Evolutionary conservation across 768 basidiomycete genomes (phyloP).

Genomic region (Clitopilus passeckerianus): DNA sequence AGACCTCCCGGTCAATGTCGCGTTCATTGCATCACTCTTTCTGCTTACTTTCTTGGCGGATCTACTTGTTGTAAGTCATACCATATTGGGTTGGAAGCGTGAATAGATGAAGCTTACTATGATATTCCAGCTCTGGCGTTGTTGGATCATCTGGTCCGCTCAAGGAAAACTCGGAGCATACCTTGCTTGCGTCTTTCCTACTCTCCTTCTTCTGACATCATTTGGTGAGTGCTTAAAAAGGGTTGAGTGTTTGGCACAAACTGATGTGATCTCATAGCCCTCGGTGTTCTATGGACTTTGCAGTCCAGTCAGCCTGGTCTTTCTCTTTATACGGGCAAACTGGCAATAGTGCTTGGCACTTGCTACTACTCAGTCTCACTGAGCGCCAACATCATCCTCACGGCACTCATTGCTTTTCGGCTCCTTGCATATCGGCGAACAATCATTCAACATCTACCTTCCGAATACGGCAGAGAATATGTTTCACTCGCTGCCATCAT

Average conservation of each 20-base stretch:
- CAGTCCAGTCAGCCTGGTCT: neutral
- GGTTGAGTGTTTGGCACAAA: neutral
- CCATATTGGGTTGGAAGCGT: neutral
- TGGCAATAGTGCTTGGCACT: neutral
- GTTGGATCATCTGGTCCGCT: neutral
- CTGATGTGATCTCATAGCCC: neutral
- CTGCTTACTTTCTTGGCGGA: neutral
- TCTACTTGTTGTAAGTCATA: neutral
- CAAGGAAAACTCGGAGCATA: conserved; percentile 11
- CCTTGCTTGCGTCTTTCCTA: conserved; percentile 18
- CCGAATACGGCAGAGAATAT: neutral
- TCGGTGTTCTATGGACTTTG: neutral
- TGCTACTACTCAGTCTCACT: neutral
- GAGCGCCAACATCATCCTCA: neutral
- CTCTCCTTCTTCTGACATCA: neutral
- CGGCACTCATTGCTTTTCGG: neutral
- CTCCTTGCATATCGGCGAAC: neutral
- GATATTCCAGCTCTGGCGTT: neutral
- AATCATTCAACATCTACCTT: neutral
- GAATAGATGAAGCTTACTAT: neutral
- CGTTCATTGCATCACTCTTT: conserved; percentile 13
- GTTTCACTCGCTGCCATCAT: neutral
- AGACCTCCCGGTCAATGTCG: neutral
- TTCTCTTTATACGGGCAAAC: neutral
- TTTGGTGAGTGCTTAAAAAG: neutral